Evolutionary conservation across 805 yeast species (phyloP), one percentile per base, ranked within the genome.

Genomic region (Lipomyces starkeyi): DNA sequence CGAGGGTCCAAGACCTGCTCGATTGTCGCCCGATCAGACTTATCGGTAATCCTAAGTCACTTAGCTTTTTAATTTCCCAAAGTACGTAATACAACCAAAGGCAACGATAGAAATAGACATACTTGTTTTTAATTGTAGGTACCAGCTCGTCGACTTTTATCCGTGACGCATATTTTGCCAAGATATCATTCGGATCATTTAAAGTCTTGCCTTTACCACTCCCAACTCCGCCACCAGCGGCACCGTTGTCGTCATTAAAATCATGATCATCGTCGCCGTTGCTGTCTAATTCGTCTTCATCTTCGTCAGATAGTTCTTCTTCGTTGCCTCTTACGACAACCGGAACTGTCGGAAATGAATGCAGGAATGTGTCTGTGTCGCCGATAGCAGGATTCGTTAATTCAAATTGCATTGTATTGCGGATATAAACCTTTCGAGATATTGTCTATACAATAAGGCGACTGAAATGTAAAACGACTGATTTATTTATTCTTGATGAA

Each of bases 1-100:
- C 98, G 84, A 3, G 98, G 98, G 78, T 95, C 99, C 66, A 95
- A 80, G 1, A 95, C 99, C 78, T 93, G 97, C 75, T 95, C 98
- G 17, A 93, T 97, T 0, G 99, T 95, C 2, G 99, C 99, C 63
- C 99, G 83, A 74, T 95, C 93, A 0, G 98, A 88, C 74, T 93
- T 87, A 79, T 94, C 99, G 1, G 80, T 72, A 13, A 76, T 53
- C 22, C 74, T 61, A n/a, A 40, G 7, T 3, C 25, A 17, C 22
- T 2, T 43, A 17, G 20, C 1, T 3, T 14, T 13, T 17, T 4
- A 13, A 5, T 17, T 17, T 43, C 7, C 20, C 49, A n/a, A 43
- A 7, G 25, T 22, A 13, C 40, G 5, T 37, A 34, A 20, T 13
- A n/a, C 11, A 29, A 14, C 13, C 5, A 17, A 54, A 43, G 17